Percentiles rank a stretch among this genome's conserved stretches.
Conservation (phyloP, 2,329 filamentous ascomycete species). For the Trichoderma lentiforme region DNA sequence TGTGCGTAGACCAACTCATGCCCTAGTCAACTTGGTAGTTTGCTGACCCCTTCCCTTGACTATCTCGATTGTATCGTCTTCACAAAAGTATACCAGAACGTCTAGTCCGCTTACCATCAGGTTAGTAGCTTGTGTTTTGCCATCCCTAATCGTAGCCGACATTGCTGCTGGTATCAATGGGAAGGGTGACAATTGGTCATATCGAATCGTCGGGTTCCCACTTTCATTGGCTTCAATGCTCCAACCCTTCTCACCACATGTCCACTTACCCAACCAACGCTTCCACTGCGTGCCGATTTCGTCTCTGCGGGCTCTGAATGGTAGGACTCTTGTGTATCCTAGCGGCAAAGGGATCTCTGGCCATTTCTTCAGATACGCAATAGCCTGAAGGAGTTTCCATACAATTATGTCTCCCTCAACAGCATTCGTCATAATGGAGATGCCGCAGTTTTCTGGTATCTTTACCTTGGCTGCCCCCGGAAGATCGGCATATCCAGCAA, state of each 20-base stretch:
- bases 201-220: not conserved
- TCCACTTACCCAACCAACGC: not conserved
- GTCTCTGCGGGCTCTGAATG: not conserved
- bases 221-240: not conserved
- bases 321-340: not conserved
- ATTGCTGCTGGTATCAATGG: not conserved
- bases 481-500: conserved; percentile 19
- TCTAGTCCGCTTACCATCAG: not conserved
- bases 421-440: conserved; percentile 25
- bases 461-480: not conserved
- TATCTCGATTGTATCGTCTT: not conserved
- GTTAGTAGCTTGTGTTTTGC: not conserved
- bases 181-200: not conserved
- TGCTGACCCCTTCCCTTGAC: not conserved
- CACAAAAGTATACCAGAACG: not conserved
- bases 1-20: not conserved
- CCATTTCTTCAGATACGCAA: conserved; percentile 7
- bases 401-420: not conserved
- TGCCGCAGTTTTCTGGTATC: conserved; percentile 21
- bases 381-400: conserved; percentile 11
- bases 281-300: not conserved
- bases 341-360: not conserved
- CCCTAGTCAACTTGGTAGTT: not conserved
- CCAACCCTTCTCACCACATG: not conserved
- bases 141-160: not conserved